These are phyloP conservation scores for Aspergillus sp. DNA, from an alignment of 2,329 filamentous ascomycete genomes.

Conservation along the genomic window DNA sequence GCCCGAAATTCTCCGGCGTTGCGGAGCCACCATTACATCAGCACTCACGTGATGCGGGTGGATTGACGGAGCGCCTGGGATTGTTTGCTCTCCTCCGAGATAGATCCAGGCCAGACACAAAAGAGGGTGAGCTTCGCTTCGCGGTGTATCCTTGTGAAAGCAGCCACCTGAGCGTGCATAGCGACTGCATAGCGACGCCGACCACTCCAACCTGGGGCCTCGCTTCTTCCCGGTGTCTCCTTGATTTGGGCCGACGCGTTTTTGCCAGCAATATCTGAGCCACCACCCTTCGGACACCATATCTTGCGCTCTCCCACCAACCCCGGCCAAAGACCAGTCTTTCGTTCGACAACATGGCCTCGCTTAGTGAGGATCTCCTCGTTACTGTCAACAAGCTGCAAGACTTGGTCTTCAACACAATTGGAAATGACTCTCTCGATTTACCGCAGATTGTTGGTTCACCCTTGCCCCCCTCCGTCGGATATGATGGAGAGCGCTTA, in stretches of 20 bases:
- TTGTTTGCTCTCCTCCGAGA: not conserved
- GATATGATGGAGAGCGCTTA: not conserved
- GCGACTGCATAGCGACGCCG: no score
- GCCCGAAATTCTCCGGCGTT: no score
- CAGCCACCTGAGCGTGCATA: no score
- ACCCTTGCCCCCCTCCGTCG: not conserved
- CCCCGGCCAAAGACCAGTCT: no score
- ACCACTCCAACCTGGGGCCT: no score
- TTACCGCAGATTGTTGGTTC: slow-evolving; percentile 89
- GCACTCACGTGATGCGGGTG: not conserved
- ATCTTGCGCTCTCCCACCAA: no score
- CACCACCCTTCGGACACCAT: no score
- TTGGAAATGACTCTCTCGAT: slow-evolving; percentile 96
- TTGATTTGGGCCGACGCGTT: no score
- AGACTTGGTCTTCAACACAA: slow-evolving; percentile 98
- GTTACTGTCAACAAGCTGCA: slow-evolving; percentile 97
- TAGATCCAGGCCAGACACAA: slow-evolving; percentile 1
- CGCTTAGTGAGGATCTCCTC: slow-evolving; percentile 92
- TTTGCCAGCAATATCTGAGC: no score
- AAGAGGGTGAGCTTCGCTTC: slow-evolving; percentile 5
- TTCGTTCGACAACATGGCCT: slow-evolving; percentile 66
- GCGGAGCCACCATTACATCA: not conserved
- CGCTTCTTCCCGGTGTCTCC: no score
- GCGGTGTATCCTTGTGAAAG: not conserved
- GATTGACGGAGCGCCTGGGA: not conserved